Percentiles rank a stretch among this genome's conserved stretches.
phyloP scores from a whole-genome alignment of 2,329 filamentous ascomycete genomes.

The Monosporascus cannonballus region DNA sequence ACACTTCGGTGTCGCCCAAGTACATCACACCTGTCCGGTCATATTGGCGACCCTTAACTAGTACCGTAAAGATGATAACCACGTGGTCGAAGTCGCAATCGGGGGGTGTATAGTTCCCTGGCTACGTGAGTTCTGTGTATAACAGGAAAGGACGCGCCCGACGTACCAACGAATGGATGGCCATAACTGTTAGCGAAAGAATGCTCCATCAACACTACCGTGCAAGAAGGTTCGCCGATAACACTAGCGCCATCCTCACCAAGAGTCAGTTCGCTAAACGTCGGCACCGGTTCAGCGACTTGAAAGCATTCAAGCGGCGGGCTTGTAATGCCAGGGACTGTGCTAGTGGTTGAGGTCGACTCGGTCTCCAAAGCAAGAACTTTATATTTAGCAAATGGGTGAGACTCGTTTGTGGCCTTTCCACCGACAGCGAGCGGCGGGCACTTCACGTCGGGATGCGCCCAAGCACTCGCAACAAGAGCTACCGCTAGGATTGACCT shows the following conservation, averaged over 20 bases:
- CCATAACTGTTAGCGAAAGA: slow-evolving; percentile 69
- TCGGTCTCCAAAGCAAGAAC: slow-evolving; percentile 4
- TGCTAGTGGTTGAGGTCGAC: slow-evolving; percentile 3
- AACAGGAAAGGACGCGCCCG: background rate
- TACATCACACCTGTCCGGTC: slow-evolving; percentile 73
- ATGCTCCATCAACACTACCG: slow-evolving; percentile 61
- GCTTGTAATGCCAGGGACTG: slow-evolving; percentile 7
- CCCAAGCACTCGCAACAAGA: slow-evolving; percentile 10
- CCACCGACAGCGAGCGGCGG: slow-evolving; percentile 3
- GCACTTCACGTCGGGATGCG: slow-evolving; percentile 10
- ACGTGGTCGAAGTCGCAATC: slow-evolving; percentile 67
- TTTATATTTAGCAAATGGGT: slow-evolving; percentile 18
- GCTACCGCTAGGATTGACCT: slow-evolving; percentile 5
- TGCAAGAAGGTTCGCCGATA: slow-evolving; percentile 32
- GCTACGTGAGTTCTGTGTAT: slow-evolving; percentile 5
- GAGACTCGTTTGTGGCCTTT: slow-evolving; percentile 6
- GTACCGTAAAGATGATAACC: slow-evolving; percentile 69
- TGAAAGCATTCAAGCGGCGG: slow-evolving; percentile 56
- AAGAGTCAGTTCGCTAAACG: slow-evolving; percentile 27
- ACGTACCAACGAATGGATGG: slow-evolving; percentile 63
- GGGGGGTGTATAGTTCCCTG: slow-evolving; percentile 61
- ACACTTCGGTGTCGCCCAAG: slow-evolving; percentile 73
- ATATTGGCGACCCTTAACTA: slow-evolving; percentile 65
- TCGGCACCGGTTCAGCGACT: slow-evolving; percentile 60
- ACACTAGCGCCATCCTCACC: slow-evolving; percentile 12